phyloP scores from a whole-genome alignment of 345 rosid species.

The Microcos paniculata region DNA sequence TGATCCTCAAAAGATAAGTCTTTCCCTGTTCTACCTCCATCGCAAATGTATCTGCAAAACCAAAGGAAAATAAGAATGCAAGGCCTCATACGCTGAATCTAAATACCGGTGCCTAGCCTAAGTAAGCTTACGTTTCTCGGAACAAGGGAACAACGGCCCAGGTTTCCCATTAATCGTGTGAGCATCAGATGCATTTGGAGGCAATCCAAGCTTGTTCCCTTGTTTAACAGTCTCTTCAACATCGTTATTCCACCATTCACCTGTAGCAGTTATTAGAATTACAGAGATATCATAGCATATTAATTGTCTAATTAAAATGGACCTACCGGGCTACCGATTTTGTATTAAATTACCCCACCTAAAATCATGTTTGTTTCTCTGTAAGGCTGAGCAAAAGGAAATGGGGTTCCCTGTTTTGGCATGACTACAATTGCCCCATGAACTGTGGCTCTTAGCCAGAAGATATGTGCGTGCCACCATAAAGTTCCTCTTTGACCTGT shows the following conservation, averaged over 20 bases:
- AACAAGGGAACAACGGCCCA: slow-evolving; percentile 48
- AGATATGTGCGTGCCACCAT: slow-evolving; percentile 72
- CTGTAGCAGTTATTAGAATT: slow-evolving; percentile 25
- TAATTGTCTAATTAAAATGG: not conserved
- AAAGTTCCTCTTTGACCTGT: slow-evolving; percentile 75
- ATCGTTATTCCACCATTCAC: slow-evolving; percentile 78
- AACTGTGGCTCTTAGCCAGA: slow-evolving; percentile 68
- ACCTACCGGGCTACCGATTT: not conserved
- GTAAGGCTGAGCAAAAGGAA: slow-evolving; percentile 61
- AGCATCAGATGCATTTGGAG: slow-evolving; percentile 70
- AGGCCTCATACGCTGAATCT: not conserved
- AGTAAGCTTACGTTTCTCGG: slow-evolving; percentile 35
- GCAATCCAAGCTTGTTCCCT: slow-evolving; percentile 54
- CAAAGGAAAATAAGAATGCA: not conserved
- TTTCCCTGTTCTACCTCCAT: slow-evolving; percentile 51
- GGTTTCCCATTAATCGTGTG: slow-evolving; percentile 75
- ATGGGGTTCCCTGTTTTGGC: slow-evolving; percentile 65
- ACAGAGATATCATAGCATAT: not conserved
- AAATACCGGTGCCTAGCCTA: not conserved
- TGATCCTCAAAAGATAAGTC: slow-evolving; percentile 48
- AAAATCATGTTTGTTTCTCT: slow-evolving; percentile 49
- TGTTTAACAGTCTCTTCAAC: slow-evolving; percentile 52
- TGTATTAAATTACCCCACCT: slow-evolving; percentile 26
- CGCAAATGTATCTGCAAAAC: slow-evolving; percentile 36
- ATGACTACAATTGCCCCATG: slow-evolving; percentile 65